Percentiles rank a stretch among this genome's conserved stretches.
phyloP scores from a whole-genome alignment of 768 basidiomycete species.

The Cystobasidium ongulense region DNA sequence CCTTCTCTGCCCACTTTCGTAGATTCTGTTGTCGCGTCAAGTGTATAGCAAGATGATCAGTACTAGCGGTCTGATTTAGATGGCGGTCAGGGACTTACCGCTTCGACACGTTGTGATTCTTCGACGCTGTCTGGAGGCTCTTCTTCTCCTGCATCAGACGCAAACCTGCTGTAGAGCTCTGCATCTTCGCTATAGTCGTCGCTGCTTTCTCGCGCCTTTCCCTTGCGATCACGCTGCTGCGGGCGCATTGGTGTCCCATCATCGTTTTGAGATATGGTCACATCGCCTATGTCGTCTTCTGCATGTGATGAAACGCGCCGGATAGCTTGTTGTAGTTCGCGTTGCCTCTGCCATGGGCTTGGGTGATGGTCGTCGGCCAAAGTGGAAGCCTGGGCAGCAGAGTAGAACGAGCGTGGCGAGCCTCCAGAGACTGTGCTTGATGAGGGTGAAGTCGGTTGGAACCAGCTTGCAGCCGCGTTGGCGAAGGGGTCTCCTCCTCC shows the following conservation, averaged over 20 bases:
- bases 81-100: not conserved
- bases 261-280: not conserved
- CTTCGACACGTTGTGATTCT: conserved; percentile 15
- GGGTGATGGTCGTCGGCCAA: not conserved
- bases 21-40: conserved; percentile 2
- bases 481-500: not conserved
- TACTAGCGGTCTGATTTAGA: not conserved
- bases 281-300: conserved; percentile 21
- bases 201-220: conserved; percentile 4
- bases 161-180: not conserved
- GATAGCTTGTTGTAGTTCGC: not conserved
- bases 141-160: not conserved
- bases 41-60: not conserved
- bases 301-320: not conserved
- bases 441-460: not conserved
- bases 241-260: not conserved
- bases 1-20: conserved; percentile 21
- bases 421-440: conserved; percentile 14
- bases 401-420: conserved; percentile 22
- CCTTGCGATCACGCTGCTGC: not conserved
- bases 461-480: not conserved
- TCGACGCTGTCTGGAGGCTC: not conserved
- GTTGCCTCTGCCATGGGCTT: not conserved
- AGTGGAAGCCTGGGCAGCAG: conserved; percentile 3
- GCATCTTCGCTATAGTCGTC: conserved; percentile 6